Evolutionary conservation across 441 rosid species (phyloP).

Genomic region (Lagerstroemia fauriei): DNA sequence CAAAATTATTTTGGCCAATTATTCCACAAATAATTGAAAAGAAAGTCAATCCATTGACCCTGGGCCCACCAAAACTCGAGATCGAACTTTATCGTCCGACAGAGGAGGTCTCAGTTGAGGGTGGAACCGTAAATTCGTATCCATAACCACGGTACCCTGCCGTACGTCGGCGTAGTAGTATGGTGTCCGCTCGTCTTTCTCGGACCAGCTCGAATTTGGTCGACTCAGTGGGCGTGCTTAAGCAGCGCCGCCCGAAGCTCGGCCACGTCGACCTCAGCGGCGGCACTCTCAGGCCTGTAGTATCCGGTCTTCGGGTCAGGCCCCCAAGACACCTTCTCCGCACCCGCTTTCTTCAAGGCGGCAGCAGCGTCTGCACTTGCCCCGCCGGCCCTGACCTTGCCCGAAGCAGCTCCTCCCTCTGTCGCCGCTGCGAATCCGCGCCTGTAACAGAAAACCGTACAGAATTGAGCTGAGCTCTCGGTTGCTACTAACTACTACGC

Average conservation of each 20-base stretch:
- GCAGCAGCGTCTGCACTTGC: too few species aligned
- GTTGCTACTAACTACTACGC: too few species aligned
- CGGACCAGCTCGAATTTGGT: neutral
- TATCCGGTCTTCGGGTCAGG: neutral
- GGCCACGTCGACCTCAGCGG: neutral
- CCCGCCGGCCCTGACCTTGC: neutral
- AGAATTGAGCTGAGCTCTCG: neutral
- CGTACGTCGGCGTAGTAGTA: too few species aligned
- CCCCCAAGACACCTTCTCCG: neutral
- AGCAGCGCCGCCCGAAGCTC: constrained; percentile 4
- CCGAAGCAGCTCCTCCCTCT: neutral
- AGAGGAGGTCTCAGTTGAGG: too few species aligned
- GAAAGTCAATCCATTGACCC: too few species aligned
- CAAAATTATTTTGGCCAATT: too few species aligned
- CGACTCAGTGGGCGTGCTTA: neutral
- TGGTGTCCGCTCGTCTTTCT: too few species aligned
- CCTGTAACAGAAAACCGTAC: neutral
- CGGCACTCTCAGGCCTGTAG: constrained; percentile 2
- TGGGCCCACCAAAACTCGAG: too few species aligned
- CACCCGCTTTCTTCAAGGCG: neutral
- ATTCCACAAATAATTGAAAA: too few species aligned
- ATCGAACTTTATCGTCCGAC: too few species aligned
- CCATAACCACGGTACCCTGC: too few species aligned
- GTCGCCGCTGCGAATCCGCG: neutral
- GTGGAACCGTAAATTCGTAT: too few species aligned